These are phyloP conservation scores for Boletus sp. DNA, from an alignment of 768 basidiomycete species.

Conservation along the genomic window DNA sequence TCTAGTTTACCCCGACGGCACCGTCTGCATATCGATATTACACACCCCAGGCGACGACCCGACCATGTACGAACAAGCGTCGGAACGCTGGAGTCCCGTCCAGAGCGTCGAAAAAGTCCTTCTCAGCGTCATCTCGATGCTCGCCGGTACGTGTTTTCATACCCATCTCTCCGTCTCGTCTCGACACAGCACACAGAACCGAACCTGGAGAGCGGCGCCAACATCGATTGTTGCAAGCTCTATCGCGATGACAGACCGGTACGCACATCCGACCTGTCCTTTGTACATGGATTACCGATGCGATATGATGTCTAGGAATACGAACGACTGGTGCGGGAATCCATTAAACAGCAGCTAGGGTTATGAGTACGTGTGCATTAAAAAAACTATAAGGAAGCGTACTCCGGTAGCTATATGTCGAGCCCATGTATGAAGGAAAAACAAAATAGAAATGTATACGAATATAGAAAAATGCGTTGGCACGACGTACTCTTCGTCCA, in stretches of 20 bases:
- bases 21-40: conserved; percentile 96
- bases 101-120: conserved; percentile 98
- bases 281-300: conserved; percentile 1
- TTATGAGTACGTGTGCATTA: conserved; percentile 40
- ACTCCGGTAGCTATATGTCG: conserved; percentile 9
- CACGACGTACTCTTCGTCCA: background rate
- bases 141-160: conserved; percentile 64
- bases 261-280: conserved; percentile 11
- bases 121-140: conserved; percentile 94
- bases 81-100: conserved; percentile 98
- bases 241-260: conserved; percentile 83
- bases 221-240: conserved; percentile 96
- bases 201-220: conserved; percentile 95
- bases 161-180: background rate
- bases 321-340: conserved; percentile 79
- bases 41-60: conserved; percentile 93
- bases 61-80: conserved; percentile 91
- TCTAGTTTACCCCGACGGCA: conserved; percentile 92
- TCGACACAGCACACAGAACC: conserved; percentile 59
- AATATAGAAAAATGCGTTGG: background rate
- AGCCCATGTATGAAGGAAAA: conserved; percentile 4
- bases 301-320: conserved; percentile 57
- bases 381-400: conserved; percentile 15
- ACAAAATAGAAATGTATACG: background rate
- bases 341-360: conserved; percentile 84